Evolutionary conservation across 2,329 filamentous ascomycete genomes (phyloP).

Genomic region (Aspergillus terreus): DNA sequence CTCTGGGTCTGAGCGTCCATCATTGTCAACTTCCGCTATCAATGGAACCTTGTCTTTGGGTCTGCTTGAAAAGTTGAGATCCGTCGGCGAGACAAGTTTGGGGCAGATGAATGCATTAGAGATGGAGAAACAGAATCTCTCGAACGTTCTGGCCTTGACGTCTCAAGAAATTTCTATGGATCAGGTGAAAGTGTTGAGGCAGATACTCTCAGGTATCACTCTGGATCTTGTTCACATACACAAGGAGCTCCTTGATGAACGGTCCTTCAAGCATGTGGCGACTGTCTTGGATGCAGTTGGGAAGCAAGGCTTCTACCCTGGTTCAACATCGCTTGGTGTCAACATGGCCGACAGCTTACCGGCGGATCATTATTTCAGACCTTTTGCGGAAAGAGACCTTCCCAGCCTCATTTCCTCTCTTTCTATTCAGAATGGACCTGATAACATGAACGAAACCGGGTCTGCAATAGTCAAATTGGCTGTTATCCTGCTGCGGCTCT

Average conservation of each 20-base stretch:
- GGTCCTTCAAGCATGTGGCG: constrained; percentile 22
- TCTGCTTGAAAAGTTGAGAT: constrained; percentile 55
- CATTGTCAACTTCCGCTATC: constrained; percentile 43
- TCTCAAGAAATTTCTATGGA: constrained; percentile 50
- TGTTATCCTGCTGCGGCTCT: constrained; percentile 69
- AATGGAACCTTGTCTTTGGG: constrained; percentile 48
- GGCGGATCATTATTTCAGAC: constrained; percentile 34
- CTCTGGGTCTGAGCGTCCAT: constrained; percentile 27
- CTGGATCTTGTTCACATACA: constrained; percentile 34
- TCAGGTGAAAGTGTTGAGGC: constrained; percentile 49
- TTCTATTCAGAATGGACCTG: constrained; percentile 6
- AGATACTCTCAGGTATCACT: constrained; percentile 41
- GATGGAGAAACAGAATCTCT: constrained; percentile 60
- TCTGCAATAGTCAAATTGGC: constrained; percentile 75
- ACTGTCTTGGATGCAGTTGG: constrained; percentile 22
- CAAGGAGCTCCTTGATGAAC: constrained; percentile 29
- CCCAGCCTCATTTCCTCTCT: constrained; percentile 26
- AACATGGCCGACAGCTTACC: constrained; percentile 19
- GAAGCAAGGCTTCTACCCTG: constrained; percentile 14
- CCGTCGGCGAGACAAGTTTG: constrained; percentile 53
- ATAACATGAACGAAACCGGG: constrained; percentile 40
- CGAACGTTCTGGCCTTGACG: constrained; percentile 51
- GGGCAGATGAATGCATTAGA: constrained; percentile 62
- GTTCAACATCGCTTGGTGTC: constrained; percentile 12
- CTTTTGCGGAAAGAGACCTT: constrained; percentile 26